Percentiles rank a stretch among this genome's conserved stretches.
phyloP scores from a whole-genome alignment of 371 early-diverging fungal species.

The Parasitella parasitica region DNA sequence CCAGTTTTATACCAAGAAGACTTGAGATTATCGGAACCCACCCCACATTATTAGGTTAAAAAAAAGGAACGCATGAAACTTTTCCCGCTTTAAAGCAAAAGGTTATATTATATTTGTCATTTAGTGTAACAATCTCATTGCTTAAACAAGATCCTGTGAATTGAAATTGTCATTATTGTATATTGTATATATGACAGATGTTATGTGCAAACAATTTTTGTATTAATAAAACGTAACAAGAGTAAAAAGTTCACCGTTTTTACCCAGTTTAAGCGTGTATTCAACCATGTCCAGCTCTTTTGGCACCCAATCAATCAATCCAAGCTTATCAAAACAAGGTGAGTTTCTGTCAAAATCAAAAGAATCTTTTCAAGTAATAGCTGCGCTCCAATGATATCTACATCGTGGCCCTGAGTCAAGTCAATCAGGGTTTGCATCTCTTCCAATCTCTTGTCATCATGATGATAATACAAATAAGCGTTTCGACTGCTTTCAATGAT shows the following conservation, averaged over 20 bases:
- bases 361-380: conserved; percentile 39
- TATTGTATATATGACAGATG: too few species aligned
- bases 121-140: not conserved
- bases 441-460: conserved; percentile 24
- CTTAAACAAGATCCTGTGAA: conserved; percentile 4
- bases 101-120: conserved; percentile 1
- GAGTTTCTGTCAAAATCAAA: conserved; percentile 51
- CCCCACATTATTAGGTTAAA: not conserved
- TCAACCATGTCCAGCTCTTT: too few species aligned
- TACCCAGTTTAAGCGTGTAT: too few species aligned
- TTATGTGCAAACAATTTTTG: too few species aligned
- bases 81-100: not conserved
- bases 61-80: conserved; percentile 8
- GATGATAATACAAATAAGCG: conserved; percentile 67
- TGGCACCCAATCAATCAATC: not conserved
- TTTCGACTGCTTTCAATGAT: conserved; percentile 72
- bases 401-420: conserved; percentile 34
- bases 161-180: not conserved
- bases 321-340: conserved; percentile 29
- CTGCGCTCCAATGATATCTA: conserved; percentile 53
- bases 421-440: conserved; percentile 45
- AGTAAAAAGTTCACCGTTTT: too few species aligned
- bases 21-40: not conserved
- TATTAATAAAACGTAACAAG: too few species aligned
- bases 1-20: not conserved